Evolutionary conservation across 1,139 yeast species (phyloP), one percentile per base, ranked within the genome.

Genomic region (Nakaseomyces glabratus): DNA sequence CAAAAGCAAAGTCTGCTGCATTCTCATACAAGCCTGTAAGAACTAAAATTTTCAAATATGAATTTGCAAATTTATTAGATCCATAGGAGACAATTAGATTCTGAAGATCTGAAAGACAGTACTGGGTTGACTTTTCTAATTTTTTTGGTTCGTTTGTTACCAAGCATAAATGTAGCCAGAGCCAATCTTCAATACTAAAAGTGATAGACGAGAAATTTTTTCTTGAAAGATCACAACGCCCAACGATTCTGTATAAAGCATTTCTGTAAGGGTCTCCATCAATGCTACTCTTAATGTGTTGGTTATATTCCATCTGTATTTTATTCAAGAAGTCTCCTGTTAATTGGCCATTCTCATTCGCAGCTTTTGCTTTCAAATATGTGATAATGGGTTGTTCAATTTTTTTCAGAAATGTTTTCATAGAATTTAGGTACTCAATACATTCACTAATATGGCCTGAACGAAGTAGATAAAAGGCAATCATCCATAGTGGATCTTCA

Each of bases 401-500:
- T 50, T 84, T 85, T 50, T 78, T 80, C 59, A 90, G 82, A 17
- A 68, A 64, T 19, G 70, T 65, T 41, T 71, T 75, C 43, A 69
- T 66, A 41, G 70, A 68, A 10, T 93, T 76, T 25, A 84, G 77
- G 25, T 75, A 63, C 38, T 73, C 76, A 28, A 82, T 70, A 2
- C 95, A 97, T 44, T 79, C 74, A 22, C 81, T 82, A 16, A 84
- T 68, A 40, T 72, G 62, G 51, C 82, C 73, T n/a, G 93, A 88
- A 49, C 97, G 71, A 40, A 90, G 61, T 40, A 71, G 73, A 52
- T 90, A 90, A 55, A 81, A 93, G 4, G 90, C 62, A 34, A 86
- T 63, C 0, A 95, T 95, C 98, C 98, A 90, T 15, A 90, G 72
- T 3, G 97, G 97, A 1, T 73, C 66, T 9, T 88, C 86, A 58